Evolutionary conservation across 139 green algal genomes (phyloP), one percentile per base, ranked within the genome.

Genomic region (Closterium sp.): DNA sequence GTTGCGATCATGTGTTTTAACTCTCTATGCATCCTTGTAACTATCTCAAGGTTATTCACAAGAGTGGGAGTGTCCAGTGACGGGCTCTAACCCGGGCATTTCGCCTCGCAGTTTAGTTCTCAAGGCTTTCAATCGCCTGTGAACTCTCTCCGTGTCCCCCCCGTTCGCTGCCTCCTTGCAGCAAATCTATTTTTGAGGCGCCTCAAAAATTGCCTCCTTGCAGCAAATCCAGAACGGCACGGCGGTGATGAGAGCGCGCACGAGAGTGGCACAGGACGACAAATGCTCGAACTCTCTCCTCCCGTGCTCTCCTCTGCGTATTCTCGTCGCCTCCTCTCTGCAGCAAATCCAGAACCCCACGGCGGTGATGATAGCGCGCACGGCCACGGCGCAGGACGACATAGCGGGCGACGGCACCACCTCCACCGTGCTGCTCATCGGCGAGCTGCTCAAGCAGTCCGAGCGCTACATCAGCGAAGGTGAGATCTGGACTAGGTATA

Each of bases 291-390:
- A 0, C 95, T 96, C 91, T 99, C 98, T 32, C 96, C 96, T 81
- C 36, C 36, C 6, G 4, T 55, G 36, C 36, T 55, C 36, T 55
- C 36, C 36, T 55, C 4, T 55, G 36, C 36, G 36, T 9, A 12
- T n/a, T n/a, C n/a, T n/a, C n/a, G n/a, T n/a, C n/a, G n/a, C n/a
- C n/a, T n/a, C n/a, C n/a, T n/a, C 76, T 84, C 98, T 99, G 97
- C 92, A 94, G 92, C 98, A 99, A 93, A 99, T 99, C 87, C 98
- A 99, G 88, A 99, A 99, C 95, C 98, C 98, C n/a, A 99, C 98
- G 3, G 98, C 98, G 2, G 96, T 99, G 23, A 99, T 99, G 98
- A 99, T 99, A 90, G 98, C 98, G 8, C 95, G 98, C 19, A 98
- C 97, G 33, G 98, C 98, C 28, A 97, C 99, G 7, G 98, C 98